Evolutionary conservation across 1,139 yeast genomes (phyloP).

Genomic region (Protomyces arabidopsidicola): DNA sequence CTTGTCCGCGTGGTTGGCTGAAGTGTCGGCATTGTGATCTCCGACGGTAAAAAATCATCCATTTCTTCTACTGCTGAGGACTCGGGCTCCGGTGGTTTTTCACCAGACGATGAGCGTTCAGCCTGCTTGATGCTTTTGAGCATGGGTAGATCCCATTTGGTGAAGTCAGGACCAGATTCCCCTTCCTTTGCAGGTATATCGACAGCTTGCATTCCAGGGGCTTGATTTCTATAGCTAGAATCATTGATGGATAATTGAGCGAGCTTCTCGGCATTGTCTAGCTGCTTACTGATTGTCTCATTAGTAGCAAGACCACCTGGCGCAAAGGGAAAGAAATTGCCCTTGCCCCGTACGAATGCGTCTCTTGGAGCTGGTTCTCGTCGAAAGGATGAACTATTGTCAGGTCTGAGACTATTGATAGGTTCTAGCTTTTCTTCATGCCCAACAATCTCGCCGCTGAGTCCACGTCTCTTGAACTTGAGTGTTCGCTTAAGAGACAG

Average conservation of each 20-base stretch:
- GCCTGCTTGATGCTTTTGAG: constrained; percentile 14
- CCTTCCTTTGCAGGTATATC: constrained; percentile 12
- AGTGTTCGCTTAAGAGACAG: constrained; percentile 34
- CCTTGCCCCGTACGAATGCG: constrained; percentile 62
- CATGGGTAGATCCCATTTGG: constrained; percentile 18
- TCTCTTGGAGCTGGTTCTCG: constrained; percentile 62
- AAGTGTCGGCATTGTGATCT: constrained; percentile 33
- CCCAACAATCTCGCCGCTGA: constrained; percentile 61
- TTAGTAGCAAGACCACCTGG: constrained; percentile 68
- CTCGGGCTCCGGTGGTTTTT: constrained; percentile 5
- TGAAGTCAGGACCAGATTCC: constrained; percentile 26
- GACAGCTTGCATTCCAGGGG: constrained; percentile 32
- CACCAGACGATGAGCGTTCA: constrained; percentile 15
- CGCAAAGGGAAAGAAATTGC: constrained; percentile 78
- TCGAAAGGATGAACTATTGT: constrained; percentile 36
- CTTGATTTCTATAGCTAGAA: constrained; percentile 32
- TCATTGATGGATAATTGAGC: constrained; percentile 38
- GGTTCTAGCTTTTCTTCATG: constrained; percentile 49
- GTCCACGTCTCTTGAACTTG: constrained; percentile 54
- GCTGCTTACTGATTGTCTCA: background rate
- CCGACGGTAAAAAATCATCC: constrained; percentile 71
- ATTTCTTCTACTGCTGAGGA: constrained; percentile 44
- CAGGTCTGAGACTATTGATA: constrained; percentile 5
- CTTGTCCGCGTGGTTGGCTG: background rate
- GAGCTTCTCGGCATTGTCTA: constrained; percentile 26